A percentile compares a stretch with the other conserved stretches of the same genome.
phyloP scores from a whole-genome alignment of 2,329 filamentous ascomycete genomes.

The Lachnellula occidentalis region DNA sequence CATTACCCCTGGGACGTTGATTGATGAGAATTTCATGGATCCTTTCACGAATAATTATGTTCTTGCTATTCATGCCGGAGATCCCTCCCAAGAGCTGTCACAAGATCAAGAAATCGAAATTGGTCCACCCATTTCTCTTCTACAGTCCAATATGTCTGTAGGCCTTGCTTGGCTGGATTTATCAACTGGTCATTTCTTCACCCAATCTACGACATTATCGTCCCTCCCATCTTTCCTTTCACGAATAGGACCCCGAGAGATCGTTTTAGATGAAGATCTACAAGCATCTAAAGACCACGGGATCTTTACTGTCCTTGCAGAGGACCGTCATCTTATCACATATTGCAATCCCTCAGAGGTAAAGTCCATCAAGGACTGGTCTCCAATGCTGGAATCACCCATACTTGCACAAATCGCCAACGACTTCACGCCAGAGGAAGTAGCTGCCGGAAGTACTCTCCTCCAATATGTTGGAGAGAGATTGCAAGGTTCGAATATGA shows the following conservation, averaged over 20 bases:
- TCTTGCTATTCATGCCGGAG: conserved; percentile 65
- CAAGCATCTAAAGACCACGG: conserved; percentile 53
- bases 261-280: conserved; percentile 66
- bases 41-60: conserved; percentile 91
- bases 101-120: conserved; percentile 7
- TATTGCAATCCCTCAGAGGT: conserved; percentile 50
- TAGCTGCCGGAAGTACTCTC: conserved; percentile 72
- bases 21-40: conserved; percentile 97
- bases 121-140: background rate
- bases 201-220: conserved; percentile 65
- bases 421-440: conserved; percentile 62
- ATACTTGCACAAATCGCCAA: conserved; percentile 48
- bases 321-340: conserved; percentile 71
- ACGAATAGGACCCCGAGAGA: conserved; percentile 76
- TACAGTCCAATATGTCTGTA: conserved; percentile 39
- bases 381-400: conserved; percentile 68
- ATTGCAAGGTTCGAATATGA: conserved; percentile 71
- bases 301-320: conserved; percentile 62
- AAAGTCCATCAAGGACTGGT: conserved; percentile 53
- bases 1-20: conserved; percentile 89
- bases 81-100: conserved; percentile 11
- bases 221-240: conserved; percentile 76
- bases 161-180: conserved; percentile 93
- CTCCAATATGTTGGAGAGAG: conserved; percentile 78
- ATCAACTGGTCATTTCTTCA: conserved; percentile 91